Evolutionary conservation across 805 yeast species (phyloP).

Genomic region (Myxozyma neglecta): DNA sequence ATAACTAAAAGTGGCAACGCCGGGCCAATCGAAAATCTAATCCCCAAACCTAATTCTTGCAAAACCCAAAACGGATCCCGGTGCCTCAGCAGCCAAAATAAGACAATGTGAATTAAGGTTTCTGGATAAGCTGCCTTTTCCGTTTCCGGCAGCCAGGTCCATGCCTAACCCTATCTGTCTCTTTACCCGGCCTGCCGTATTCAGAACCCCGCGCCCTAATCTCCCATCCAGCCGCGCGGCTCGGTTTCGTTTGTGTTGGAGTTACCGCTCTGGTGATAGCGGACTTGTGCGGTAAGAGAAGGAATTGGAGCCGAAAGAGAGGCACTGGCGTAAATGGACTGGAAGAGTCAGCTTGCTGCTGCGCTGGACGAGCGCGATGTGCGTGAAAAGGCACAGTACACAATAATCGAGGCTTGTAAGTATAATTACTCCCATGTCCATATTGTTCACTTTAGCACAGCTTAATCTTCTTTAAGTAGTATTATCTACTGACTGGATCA

Average conservation of each 20-base stretch:
- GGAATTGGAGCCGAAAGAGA: too few relatives aligned
- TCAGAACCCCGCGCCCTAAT: not conserved
- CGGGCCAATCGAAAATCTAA: too few relatives aligned
- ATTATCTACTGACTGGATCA: too few relatives aligned
- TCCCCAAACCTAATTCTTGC: too few relatives aligned
- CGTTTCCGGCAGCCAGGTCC: conserved; percentile 10
- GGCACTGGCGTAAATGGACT: conserved; percentile 2
- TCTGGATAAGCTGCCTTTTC: conserved; percentile 7
- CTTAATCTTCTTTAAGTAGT: too few relatives aligned
- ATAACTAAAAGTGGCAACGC: not conserved
- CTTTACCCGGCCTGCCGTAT: too few relatives aligned
- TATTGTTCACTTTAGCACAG: too few relatives aligned
- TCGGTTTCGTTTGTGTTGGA: not conserved
- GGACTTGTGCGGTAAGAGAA: too few relatives aligned
- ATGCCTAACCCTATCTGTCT: too few relatives aligned
- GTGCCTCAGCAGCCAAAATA: not conserved
- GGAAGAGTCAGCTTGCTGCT: conserved; percentile 5
- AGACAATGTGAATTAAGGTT: too few relatives aligned
- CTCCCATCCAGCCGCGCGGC: not conserved
- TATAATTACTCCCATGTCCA: not conserved
- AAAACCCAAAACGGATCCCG: too few relatives aligned
- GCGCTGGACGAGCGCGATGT: conserved; percentile 30
- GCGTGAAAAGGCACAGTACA: conserved; percentile 28
- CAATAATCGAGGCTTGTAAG: conserved; percentile 31
- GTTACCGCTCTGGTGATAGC: too few relatives aligned